Percentiles rank a stretch among this genome's conserved stretches.
These are phyloP conservation scores for Anisodus tanguticus DNA, from an alignment of 257 asterid species.

Conservation along the genomic window DNA sequence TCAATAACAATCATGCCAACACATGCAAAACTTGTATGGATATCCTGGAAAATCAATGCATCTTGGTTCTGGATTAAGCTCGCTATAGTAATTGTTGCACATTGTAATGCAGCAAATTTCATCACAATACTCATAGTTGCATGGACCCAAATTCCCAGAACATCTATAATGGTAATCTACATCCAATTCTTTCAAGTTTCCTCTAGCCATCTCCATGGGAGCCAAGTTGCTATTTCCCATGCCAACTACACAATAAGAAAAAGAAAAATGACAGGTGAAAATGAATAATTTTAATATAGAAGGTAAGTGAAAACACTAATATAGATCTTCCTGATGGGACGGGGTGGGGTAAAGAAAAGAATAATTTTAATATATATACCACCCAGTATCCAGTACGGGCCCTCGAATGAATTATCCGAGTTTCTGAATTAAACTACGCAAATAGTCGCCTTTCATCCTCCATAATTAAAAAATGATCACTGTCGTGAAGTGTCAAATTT, in stretches of 20 bases:
- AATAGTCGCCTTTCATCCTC: background rate
- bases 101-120: background rate
- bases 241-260: background rate
- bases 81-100: background rate
- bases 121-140: background rate
- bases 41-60: background rate
- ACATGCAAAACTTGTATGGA: constrained; percentile 19
- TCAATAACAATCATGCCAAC: constrained; percentile 30
- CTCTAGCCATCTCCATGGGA: background rate
- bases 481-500: background rate
- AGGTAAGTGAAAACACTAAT: background rate
- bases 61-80: background rate
- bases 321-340: background rate
- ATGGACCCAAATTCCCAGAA: constrained; percentile 18
- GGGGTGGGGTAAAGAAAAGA: background rate
- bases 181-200: background rate
- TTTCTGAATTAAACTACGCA: background rate
- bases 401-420: background rate
- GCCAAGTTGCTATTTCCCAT: constrained; percentile 20
- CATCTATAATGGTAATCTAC: constrained; percentile 1
- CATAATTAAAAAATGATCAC: too few relatives aligned
- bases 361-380: too few relatives aligned
- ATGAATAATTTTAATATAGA: background rate
- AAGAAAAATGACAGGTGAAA: background rate
- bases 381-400: background rate